Conservation (phyloP, 345 rosid species). For the Erodium maritimum region DNA sequence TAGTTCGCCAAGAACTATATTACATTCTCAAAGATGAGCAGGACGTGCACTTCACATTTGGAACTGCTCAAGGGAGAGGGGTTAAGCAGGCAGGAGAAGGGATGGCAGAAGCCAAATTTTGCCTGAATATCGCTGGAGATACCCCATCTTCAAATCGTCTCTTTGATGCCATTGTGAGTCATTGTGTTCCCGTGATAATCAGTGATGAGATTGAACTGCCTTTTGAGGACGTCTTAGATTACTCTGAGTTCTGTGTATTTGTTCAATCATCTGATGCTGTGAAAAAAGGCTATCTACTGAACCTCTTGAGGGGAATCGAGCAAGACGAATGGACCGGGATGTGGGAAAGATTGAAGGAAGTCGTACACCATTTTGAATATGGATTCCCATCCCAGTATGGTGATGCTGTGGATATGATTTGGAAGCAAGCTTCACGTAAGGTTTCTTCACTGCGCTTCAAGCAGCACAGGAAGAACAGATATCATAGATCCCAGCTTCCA, state of each 20-base stretch:
- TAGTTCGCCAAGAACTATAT: constrained; percentile 68
- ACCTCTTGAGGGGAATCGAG: constrained; percentile 47
- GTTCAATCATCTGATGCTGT: constrained; percentile 60
- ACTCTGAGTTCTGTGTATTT: constrained; percentile 61
- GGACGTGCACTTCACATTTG: constrained; percentile 76
- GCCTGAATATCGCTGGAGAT: constrained; percentile 88
- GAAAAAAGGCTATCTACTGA: constrained; percentile 50
- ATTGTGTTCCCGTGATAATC: constrained; percentile 81
- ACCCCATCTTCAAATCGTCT: constrained; percentile 95
- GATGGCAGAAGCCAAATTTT: constrained; percentile 80
- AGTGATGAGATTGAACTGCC: constrained; percentile 86
- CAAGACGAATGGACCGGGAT: constrained; percentile 52
- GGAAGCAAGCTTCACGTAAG: constrained; percentile 62
- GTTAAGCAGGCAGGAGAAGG: constrained; percentile 58
- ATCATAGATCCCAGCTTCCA: constrained; percentile 28
- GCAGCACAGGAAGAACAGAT: constrained; percentile 47
- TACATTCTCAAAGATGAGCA: constrained; percentile 81
- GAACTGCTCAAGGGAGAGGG: constrained; percentile 55
- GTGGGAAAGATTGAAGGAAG: constrained; percentile 60
- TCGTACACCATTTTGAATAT: constrained; percentile 48
- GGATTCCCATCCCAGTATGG: constrained; percentile 56
- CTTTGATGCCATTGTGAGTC: constrained; percentile 74
- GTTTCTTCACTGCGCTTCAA: constrained; percentile 27
- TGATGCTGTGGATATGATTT: constrained; percentile 88
- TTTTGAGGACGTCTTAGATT: constrained; percentile 78